phyloP scores from a whole-genome alignment of 768 basidiomycete genomes.

The Psilocybe subaeruginosa region DNA sequence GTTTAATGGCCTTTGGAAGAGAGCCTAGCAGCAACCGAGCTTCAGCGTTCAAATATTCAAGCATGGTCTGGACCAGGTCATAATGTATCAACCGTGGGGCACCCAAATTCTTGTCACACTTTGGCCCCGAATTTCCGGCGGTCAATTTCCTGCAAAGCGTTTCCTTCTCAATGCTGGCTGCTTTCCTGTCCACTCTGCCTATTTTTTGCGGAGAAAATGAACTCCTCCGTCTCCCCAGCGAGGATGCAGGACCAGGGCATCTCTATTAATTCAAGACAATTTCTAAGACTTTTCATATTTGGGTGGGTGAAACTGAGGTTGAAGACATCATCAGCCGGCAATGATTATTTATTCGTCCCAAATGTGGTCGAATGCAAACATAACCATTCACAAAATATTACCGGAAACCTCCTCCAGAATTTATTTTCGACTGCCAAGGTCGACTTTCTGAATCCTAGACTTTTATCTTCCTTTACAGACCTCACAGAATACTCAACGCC shows the following conservation, averaged over 20 bases:
- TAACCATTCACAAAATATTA: neutral
- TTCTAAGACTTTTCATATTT: neutral
- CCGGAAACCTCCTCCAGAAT: neutral
- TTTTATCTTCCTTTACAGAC: neutral
- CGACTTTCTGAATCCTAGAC: neutral
- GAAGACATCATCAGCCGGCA: neutral
- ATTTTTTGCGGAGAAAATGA: neutral
- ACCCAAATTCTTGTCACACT: neutral
- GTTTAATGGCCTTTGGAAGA: neutral
- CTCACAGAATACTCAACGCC: too few relatives aligned
- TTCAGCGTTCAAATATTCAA: neutral
- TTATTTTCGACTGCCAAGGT: neutral
- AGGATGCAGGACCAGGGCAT: neutral
- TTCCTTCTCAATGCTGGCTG: neutral
- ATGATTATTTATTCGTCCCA: neutral
- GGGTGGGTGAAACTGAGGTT: neutral
- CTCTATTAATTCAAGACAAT: neutral
- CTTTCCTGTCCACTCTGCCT: neutral
- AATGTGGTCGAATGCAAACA: neutral
- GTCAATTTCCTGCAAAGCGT: slow-evolving; percentile 1
- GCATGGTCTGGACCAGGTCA: neutral
- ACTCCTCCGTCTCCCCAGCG: neutral
- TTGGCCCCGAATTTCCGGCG: slow-evolving; percentile 1
- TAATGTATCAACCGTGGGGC: neutral
- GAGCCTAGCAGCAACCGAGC: too few relatives aligned